These are phyloP conservation scores for Penicillium frequentans DNA, from an alignment of 2,329 filamentous ascomycete genomes.

Conservation along the genomic window DNA sequence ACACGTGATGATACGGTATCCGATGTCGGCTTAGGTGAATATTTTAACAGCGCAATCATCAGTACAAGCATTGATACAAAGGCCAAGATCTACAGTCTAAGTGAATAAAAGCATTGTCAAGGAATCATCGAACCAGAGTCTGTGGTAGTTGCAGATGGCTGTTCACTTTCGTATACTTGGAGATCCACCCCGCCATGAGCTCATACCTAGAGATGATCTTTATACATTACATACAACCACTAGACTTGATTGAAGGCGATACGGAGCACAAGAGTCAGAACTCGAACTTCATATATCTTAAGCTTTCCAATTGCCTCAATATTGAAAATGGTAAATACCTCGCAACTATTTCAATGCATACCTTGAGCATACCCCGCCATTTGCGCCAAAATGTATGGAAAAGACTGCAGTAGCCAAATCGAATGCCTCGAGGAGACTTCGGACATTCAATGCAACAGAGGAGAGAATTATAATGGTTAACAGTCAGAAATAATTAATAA, in stretches of 20 bases:
- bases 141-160: not conserved
- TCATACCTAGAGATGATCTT: not conserved
- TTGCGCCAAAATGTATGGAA: not conserved
- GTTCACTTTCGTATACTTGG: not conserved
- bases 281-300: not conserved
- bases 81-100: not conserved
- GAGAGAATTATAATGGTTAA: not conserved
- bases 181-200: not conserved
- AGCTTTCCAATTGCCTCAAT: not conserved
- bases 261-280: not conserved
- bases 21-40: not conserved
- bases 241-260: not conserved
- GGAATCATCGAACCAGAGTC: not conserved
- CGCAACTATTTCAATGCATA: not conserved
- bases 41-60: not conserved
- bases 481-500: not conserved
- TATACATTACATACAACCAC: not conserved
- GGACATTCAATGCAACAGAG: not conserved
- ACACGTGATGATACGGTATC: not conserved
- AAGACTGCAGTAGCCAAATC: not conserved
- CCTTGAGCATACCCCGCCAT: conserved; percentile 6
- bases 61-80: not conserved
- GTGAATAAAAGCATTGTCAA: not conserved
- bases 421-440: not conserved
- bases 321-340: not conserved